Base-by-base conservation (phyloP, 495 filamentous ascomycete species). In the Penicillium malachiteum region DNA sequence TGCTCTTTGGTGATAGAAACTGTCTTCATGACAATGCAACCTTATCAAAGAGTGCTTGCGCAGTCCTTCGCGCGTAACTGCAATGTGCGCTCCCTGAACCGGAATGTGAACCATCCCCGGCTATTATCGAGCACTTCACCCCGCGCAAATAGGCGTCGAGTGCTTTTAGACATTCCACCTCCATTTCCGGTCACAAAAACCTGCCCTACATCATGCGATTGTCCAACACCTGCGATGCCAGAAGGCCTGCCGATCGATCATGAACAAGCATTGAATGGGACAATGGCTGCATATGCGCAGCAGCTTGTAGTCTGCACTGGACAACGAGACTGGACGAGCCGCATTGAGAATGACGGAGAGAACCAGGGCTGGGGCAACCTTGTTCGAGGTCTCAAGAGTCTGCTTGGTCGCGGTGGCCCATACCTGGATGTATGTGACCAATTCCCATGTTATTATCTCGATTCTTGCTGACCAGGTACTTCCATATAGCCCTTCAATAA, bases 221-320 rank as follows among this genome's bases (percentile, higher is more conserved):
- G 90, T 68, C 81, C 86, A 3, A 87, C 83, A 2, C 86, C 86
- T 7, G 55, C 67, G 9, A 80, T 86, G 67, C 90, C 91, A 3
- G 71, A 77, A 4, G 84, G 80, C 2, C 71, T 93, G n/a, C 81
- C 84, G 12, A 94, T 97, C 55, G 91, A 97, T 68, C 79, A 80
- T 58, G 69, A 80, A 33, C 84, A 81, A 49, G 72, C 80, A 3
- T 69, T 97, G 42, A 85, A 84, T 62, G 85, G 86, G 14, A 87
- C 90, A 4, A 89, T 96, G 73, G 79, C 88, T 5, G 70, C 76
- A n/a, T 94, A 96, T 67, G 78, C 84, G 14, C 84, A 91, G 58
- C 92, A 97, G 51, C 78, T 97, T 4, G 67, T 98, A 3, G 77
- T 97, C 13, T 89, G 84, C 54, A 96, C 92, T 0, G 91, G 90